Conservation (phyloP, 345 rosid species). For the Limnanthes douglasii region DNA sequence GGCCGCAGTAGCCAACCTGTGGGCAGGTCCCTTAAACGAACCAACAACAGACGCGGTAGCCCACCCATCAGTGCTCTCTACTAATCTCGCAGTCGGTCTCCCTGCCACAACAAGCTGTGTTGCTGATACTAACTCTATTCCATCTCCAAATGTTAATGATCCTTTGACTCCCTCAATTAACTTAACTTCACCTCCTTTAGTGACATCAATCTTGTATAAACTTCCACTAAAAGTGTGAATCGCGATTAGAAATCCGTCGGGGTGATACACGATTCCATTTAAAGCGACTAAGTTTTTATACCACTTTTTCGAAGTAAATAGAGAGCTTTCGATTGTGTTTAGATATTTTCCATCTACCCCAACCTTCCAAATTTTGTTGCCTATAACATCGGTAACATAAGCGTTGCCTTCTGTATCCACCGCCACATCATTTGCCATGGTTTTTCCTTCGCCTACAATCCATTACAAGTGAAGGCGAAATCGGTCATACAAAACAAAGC, state of each 20-base stretch:
- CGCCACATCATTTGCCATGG: slow-evolving; percentile 76
- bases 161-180: slow-evolving; percentile 42
- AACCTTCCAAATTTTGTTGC: slow-evolving; percentile 61
- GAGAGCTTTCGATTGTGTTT: slow-evolving; percentile 34
- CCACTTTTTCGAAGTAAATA: slow-evolving; percentile 58
- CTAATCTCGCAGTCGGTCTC: slow-evolving; percentile 47
- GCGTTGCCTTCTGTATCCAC: slow-evolving; percentile 61
- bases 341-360: slow-evolving; percentile 41
- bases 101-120: slow-evolving; percentile 84
- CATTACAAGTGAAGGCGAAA: no score
- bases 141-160: slow-evolving; percentile 50
- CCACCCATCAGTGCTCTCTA: slow-evolving; percentile 85
- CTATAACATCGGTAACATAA: slow-evolving; percentile 57
- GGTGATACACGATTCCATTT: slow-evolving; percentile 81
- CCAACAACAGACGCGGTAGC: slow-evolving; percentile 48
- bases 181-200: slow-evolving; percentile 27
- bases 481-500: no score
- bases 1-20: slow-evolving; percentile 66
- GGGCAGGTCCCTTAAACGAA: slow-evolving; percentile 50
- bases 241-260: slow-evolving; percentile 60
- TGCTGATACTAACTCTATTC: slow-evolving; percentile 48
- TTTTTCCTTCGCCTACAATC: slow-evolving; percentile 46
- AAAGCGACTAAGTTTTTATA: slow-evolving; percentile 44
- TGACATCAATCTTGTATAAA: slow-evolving; percentile 39
- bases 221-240: slow-evolving; percentile 60